A percentile compares a stretch with the other conserved stretches of the same genome.
These are phyloP conservation scores for Tetramitus jugosus DNA, from an alignment of 208 protist genomes.

Conservation along the genomic window DNA sequence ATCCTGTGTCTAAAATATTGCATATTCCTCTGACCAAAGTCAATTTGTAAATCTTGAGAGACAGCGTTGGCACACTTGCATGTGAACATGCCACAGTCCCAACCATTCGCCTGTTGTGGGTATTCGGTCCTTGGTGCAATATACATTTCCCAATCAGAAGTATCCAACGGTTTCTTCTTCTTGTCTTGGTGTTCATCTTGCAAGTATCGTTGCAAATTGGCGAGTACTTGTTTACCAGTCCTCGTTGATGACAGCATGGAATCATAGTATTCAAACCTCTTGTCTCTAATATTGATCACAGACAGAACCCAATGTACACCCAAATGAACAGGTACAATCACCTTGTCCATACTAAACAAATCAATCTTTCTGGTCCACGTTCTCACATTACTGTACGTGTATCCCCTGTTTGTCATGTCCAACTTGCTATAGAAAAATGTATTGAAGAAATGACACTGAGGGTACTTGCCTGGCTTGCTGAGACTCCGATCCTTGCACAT, in stretches of 20 bases:
- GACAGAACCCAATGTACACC: constrained; percentile 47
- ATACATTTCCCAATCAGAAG: background rate
- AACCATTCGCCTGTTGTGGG: constrained; percentile 23
- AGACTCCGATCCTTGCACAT: constrained; percentile 29
- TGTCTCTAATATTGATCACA: constrained; percentile 46
- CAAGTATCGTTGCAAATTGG: constrained; percentile 16
- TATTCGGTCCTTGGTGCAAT: background rate
- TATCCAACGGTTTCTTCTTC: background rate
- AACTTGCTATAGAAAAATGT: constrained; percentile 46
- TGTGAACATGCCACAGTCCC: constrained; percentile 23
- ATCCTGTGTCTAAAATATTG: constrained; percentile 17
- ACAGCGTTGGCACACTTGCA: constrained; percentile 3
- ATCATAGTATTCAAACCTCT: constrained; percentile 52
- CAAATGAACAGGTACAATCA: constrained; percentile 47
- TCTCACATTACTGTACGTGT: constrained; percentile 37
- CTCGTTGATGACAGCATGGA: constrained; percentile 21
- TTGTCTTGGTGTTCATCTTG: constrained; percentile 15
- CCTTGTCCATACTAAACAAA: constrained; percentile 41
- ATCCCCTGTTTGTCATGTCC: constrained; percentile 27
- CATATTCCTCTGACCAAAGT: constrained; percentile 21
- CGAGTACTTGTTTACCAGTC: background rate
- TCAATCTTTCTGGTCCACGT: constrained; percentile 43
- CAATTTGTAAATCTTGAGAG: background rate
- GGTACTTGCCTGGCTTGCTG: background rate
- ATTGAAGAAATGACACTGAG: constrained; percentile 41